These are phyloP conservation scores for Phytophthora chlamydospora DNA, from an alignment of 352 stramenopile genomes.

Conservation along the genomic window DNA sequence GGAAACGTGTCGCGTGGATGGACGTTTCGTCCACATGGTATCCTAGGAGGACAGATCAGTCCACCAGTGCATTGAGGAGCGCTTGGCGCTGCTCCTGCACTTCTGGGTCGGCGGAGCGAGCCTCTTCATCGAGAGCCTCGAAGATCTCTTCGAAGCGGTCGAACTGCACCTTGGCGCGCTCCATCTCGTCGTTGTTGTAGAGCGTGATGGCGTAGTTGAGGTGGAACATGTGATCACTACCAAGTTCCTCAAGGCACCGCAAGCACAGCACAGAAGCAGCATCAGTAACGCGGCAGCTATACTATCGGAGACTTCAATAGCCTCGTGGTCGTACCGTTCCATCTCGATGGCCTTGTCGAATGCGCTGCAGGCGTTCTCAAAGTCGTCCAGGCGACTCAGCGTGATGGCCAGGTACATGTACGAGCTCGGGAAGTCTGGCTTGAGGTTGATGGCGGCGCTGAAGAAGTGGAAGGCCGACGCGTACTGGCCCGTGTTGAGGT, in stretches of 20 bases:
- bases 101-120: constrained; percentile 65
- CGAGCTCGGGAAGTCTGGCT: constrained; percentile 86
- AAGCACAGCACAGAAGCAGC: background rate
- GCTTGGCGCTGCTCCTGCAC: constrained; percentile 79
- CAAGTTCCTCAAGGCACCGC: background rate
- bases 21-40: constrained; percentile 1
- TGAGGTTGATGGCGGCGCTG: constrained; percentile 88
- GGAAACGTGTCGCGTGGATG: constrained; percentile 14
- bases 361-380: constrained; percentile 91
- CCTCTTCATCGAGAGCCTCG: constrained; percentile 70
- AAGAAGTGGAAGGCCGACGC: constrained; percentile 95
- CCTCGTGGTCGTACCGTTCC: constrained; percentile 53
- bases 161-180: constrained; percentile 85
- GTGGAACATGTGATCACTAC: constrained; percentile 86
- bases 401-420: constrained; percentile 95
- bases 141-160: constrained; percentile 87
- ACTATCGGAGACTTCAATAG: background rate
- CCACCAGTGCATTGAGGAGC: constrained; percentile 68
- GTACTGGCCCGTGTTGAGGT: constrained; percentile 93
- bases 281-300: background rate
- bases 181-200: constrained; percentile 91
- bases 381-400: constrained; percentile 89
- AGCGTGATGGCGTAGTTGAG: constrained; percentile 91
- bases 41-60: constrained; percentile 37
- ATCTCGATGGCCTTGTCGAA: constrained; percentile 94